Percentiles rank a stretch among this genome's conserved stretches.
These are phyloP conservation scores for Lentinula edodes DNA, from an alignment of 768 basidiomycete genomes.

Conservation along the genomic window DNA sequence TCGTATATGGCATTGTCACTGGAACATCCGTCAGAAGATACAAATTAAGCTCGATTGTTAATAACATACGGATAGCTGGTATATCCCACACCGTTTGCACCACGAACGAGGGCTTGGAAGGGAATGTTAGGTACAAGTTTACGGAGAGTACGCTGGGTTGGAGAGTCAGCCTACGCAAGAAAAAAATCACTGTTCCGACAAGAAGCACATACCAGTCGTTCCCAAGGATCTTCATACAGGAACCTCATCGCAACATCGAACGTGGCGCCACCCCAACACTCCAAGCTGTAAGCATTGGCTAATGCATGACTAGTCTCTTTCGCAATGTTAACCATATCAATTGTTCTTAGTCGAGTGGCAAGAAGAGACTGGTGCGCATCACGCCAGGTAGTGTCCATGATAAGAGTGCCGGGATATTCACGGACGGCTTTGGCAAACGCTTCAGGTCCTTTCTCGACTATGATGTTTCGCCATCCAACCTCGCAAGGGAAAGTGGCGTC, in stretches of 20 bases:
- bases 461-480: slow-evolving; percentile 96
- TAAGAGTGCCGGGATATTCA: slow-evolving; percentile 89
- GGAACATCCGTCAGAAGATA: slow-evolving; percentile 9
- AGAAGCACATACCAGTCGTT: slow-evolving; percentile 67
- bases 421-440: slow-evolving; percentile 98
- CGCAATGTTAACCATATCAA: slow-evolving; percentile 97
- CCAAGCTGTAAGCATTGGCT: slow-evolving; percentile 91
- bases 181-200: neutral
- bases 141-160: slow-evolving; percentile 72
- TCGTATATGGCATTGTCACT: slow-evolving; percentile 99
- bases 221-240: slow-evolving; percentile 99
- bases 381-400: slow-evolving; percentile 99
- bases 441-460: slow-evolving; percentile 95
- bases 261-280: slow-evolving; percentile 99
- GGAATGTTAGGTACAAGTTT: slow-evolving; percentile 98
- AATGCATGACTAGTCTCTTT: slow-evolving; percentile 95
- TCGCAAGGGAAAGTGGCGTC: slow-evolving; percentile 82
- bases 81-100: slow-evolving; percentile 98
- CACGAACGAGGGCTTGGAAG: slow-evolving; percentile 95
- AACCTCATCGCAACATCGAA: slow-evolving; percentile 99
- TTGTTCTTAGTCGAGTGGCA: slow-evolving; percentile 91
- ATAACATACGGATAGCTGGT: slow-evolving; percentile 90
- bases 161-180: slow-evolving; percentile 7
- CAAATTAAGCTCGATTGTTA: neutral
- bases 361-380: slow-evolving; percentile 98